Base-by-base conservation (phyloP, 2,329 filamentous ascomycete species). In the Metarhizium rileyi region DNA sequence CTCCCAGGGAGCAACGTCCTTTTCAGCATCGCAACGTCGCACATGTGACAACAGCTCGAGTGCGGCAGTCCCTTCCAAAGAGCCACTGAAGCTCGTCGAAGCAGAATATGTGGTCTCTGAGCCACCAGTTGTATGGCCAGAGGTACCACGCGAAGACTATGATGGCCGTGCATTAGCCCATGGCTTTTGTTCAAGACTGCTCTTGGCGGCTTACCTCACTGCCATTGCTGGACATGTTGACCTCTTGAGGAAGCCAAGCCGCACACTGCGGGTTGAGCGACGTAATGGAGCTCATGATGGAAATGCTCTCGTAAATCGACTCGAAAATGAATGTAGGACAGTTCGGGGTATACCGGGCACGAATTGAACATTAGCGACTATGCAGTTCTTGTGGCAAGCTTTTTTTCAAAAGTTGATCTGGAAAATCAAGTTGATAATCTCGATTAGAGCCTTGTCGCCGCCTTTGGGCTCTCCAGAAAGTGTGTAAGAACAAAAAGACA, bases 1-100 rank as follows among this genome's bases (percentile, higher is more conserved):
- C 12, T 52, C 35, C 50, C 48, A 52, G 22, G 48, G 45, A 52
- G 36, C 48, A n/a, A 28, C 26, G 28, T 46, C 48, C 41, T 27
- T 30, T n/a, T 46, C 45, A 9, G 44, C 16, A 26, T 48, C 41
- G 14, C 46, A 41, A n/a, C 44, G 48, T 33, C 50, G 49, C 22
- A 45, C 46, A 18, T 51, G 41, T 3, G 51, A 33, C 16, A 53
- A 35, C 26, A 53, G 20, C 22, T 44, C 33, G 0, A 53, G 42
- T 33, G 51, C 42, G 23, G 38, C 36, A 5, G 27, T 35, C 9
- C 40, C 49, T 2, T 53, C 46, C 1, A 50, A 25, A 16, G 51
- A 48, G 7, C 41, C 46, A 6, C 41, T 44, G 12, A 49, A 46
- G 38, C 51, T 49, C n/a, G 49, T 46, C 22, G 35, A 26, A 23